phyloP scores from a whole-genome alignment of 441 rosid genomes.

The Mallotus japonicus region DNA sequence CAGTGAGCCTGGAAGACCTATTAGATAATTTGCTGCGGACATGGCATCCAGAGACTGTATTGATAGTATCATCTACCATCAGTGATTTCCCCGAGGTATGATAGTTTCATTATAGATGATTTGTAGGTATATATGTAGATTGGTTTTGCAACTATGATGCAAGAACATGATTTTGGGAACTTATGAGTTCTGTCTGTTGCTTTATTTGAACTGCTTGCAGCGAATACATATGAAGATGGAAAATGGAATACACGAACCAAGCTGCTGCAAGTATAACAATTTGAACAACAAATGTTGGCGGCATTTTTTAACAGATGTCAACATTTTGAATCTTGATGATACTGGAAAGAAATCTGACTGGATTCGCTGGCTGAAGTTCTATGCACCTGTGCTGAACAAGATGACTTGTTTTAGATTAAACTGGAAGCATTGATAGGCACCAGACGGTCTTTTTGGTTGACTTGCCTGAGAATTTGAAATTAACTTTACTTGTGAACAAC shows the following conservation, averaged over 20 bases:
- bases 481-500: neutral
- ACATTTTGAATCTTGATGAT: constrained; percentile 21
- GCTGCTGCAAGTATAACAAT: constrained; percentile 30
- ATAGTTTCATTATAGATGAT: neutral
- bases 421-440: constrained; percentile 18
- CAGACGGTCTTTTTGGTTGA: neutral
- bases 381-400: constrained; percentile 3
- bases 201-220: constrained; percentile 18
- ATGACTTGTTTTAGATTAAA: constrained; percentile 20
- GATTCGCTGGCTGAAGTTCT: constrained; percentile 27
- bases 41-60: constrained; percentile 29
- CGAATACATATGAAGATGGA: constrained; percentile 15
- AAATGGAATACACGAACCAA: constrained; percentile 13
- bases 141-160: neutral
- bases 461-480: neutral
- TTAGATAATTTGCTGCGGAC: constrained; percentile 25
- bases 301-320: constrained; percentile 28
- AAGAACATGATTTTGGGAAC: neutral
- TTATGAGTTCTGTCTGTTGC: neutral
- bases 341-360: constrained; percentile 12
- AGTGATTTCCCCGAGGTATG: constrained; percentile 32
- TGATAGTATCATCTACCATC: constrained; percentile 24
- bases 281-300: constrained; percentile 34
- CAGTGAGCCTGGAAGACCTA: constrained; percentile 25
- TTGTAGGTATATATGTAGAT: neutral